These are phyloP conservation scores for Aurantiochytrium sp. DNA, from an alignment of 108 stramenopile species.

Conservation along the genomic window DNA sequence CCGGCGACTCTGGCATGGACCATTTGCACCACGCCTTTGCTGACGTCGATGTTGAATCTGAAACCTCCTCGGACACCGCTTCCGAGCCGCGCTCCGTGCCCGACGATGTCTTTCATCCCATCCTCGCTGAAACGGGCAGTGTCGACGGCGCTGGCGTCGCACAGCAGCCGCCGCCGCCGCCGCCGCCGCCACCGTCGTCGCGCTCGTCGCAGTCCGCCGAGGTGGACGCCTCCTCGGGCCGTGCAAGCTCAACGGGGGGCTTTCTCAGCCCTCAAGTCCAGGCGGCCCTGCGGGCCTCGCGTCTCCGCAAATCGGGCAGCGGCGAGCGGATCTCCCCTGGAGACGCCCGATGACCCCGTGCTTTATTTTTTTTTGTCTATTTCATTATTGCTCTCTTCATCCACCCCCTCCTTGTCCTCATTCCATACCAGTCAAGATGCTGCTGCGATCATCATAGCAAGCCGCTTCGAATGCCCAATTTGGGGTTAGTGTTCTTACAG, in stretches of 20 bases:
- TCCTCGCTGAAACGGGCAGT: too few species aligned
- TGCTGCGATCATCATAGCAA: too few species aligned
- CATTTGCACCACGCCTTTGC: not conserved
- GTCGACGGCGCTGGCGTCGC: too few species aligned
- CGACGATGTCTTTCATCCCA: too few species aligned
- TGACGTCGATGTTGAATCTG: not conserved
- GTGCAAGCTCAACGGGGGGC: too few species aligned
- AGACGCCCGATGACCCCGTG: not conserved
- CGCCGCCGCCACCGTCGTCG: too few species aligned
- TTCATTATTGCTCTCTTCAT: not conserved
- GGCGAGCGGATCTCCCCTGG: not conserved
- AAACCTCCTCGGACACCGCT: not conserved
- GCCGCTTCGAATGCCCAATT: not conserved
- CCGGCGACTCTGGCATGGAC: not conserved
- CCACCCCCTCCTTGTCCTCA: not conserved
- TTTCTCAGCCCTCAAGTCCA: not conserved
- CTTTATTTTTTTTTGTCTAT: not conserved
- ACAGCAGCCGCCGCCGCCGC: too few species aligned
- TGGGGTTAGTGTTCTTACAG: too few species aligned
- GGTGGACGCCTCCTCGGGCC: too few species aligned
- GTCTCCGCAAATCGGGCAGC: not conserved
- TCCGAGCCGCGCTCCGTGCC: not conserved
- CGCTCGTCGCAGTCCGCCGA: too few species aligned
- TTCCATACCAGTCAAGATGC: too few species aligned
- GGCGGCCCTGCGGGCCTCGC: not conserved